These are phyloP conservation scores for Umbelopsis sp. DNA, from an alignment of 192 early-diverging fungal genomes.

Conservation along the genomic window DNA sequence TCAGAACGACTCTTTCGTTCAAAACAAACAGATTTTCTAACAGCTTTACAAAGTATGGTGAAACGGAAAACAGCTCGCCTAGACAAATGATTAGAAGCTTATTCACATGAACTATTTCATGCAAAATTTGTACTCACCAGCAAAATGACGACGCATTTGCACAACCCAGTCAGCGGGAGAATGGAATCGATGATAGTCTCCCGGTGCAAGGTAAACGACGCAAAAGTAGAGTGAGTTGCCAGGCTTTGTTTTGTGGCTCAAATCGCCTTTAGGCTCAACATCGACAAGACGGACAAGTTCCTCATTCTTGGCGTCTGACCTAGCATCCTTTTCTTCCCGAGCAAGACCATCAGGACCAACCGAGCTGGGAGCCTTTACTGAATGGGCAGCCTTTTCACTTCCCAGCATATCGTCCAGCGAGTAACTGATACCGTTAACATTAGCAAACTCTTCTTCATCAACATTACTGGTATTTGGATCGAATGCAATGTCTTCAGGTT, in stretches of 20 bases:
- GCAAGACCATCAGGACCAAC: slow-evolving; percentile 47
- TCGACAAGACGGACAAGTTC: slow-evolving; percentile 27
- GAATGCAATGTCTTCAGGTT: slow-evolving; percentile 39
- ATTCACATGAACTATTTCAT: not conserved
- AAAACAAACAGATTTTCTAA: slow-evolving; percentile 92
- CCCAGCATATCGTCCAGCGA: slow-evolving; percentile 78
- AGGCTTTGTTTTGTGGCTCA: slow-evolving; percentile 44
- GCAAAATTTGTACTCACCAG: slow-evolving; percentile 50
- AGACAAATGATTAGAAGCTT: not conserved
- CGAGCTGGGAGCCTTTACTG: slow-evolving; percentile 40
- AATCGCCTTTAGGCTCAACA: slow-evolving; percentile 34
- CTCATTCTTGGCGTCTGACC: slow-evolving; percentile 26
- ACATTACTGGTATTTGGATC: slow-evolving; percentile 52
- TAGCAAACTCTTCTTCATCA: slow-evolving; percentile 82
- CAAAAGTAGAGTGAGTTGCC: slow-evolving; percentile 85
- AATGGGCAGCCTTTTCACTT: not conserved
- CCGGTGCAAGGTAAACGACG: slow-evolving; percentile 96
- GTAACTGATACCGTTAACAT: slow-evolving; percentile 86
- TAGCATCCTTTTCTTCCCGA: slow-evolving; percentile 28
- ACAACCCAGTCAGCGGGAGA: slow-evolving; percentile 96
- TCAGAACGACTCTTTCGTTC: slow-evolving; percentile 93
- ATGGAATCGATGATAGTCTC: slow-evolving; percentile 99
- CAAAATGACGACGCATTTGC: slow-evolving; percentile 86
- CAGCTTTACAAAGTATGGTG: slow-evolving; percentile 83
- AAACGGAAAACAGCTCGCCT: slow-evolving; percentile 95